Conservation (phyloP, 2,329 filamentous ascomycete species). For the Talaromyces sp. region DNA sequence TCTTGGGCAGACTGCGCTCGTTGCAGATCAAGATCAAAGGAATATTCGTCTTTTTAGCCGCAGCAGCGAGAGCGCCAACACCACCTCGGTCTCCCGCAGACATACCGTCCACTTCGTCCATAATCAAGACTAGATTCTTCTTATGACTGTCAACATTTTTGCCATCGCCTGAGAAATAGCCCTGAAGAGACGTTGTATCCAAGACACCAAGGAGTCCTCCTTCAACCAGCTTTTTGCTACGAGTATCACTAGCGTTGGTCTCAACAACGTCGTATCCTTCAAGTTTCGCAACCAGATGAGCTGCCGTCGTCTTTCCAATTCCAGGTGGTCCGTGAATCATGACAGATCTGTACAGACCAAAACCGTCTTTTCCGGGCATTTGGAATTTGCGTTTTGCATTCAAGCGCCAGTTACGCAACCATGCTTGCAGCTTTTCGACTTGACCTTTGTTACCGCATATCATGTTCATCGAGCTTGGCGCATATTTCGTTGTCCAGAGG, state of each 20-base stretch:
- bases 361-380: slow-evolving; percentile 76
- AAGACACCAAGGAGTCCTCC: slow-evolving; percentile 82
- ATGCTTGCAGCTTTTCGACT: slow-evolving; percentile 84
- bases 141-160: slow-evolving; percentile 75
- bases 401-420: slow-evolving; percentile 79
- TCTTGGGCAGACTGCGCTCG: slow-evolving; percentile 86
- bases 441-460: slow-evolving; percentile 92
- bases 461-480: slow-evolving; percentile 75
- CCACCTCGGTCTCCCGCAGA: slow-evolving; percentile 93
- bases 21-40: slow-evolving; percentile 98
- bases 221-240: slow-evolving; percentile 95
- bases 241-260: slow-evolving; percentile 90
- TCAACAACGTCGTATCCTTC: slow-evolving; percentile 93
- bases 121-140: slow-evolving; percentile 93
- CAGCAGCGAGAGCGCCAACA: slow-evolving; percentile 87
- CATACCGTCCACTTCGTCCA: slow-evolving; percentile 99
- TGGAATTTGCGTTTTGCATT: slow-evolving; percentile 78
- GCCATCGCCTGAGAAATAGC: slow-evolving; percentile 82
- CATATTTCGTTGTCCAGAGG: slow-evolving; percentile 94
- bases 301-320: slow-evolving; percentile 96
- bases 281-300: slow-evolving; percentile 86
- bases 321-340: slow-evolving; percentile 94
- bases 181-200: slow-evolving; percentile 86
- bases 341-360: slow-evolving; percentile 78
- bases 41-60: slow-evolving; percentile 92